Percentiles rank a stretch among this genome's conserved stretches.
phyloP scores from a whole-genome alignment of 2,329 filamentous ascomycete genomes.

The Cercospora sojina region DNA sequence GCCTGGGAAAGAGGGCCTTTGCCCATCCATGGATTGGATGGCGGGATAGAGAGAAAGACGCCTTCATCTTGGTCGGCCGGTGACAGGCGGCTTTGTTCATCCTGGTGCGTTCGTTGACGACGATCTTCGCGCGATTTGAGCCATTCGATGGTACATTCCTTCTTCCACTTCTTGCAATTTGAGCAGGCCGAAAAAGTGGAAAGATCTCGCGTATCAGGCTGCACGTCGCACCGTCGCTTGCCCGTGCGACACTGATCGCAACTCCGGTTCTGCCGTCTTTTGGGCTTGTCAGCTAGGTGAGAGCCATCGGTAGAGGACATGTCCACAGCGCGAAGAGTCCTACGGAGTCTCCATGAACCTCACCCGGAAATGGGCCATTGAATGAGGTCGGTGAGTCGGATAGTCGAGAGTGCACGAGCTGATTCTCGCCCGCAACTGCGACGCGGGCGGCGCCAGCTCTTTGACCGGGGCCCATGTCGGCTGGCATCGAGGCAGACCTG shows the following conservation, averaged over 20 bases:
- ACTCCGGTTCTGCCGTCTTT: constrained; percentile 19
- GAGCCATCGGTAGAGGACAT: constrained; percentile 15
- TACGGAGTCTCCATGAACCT: background rate
- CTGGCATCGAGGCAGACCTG: background rate
- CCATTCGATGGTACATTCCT: constrained; percentile 20
- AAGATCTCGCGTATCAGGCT: constrained; percentile 4
- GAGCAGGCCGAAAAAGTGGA: constrained; percentile 14
- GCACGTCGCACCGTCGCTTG: constrained; percentile 19
- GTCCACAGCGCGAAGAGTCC: background rate
- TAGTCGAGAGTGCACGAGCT: background rate
- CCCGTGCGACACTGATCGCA: constrained; percentile 21
- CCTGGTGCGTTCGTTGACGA: background rate
- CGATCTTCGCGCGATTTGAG: constrained; percentile 15
- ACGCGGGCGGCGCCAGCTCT: constrained; percentile 1
- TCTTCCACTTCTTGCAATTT: constrained; percentile 22
- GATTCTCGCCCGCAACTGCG: background rate
- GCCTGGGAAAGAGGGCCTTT: background rate
- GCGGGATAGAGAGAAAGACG: background rate
- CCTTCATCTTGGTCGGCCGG: constrained; percentile 5
- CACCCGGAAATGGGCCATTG: background rate
- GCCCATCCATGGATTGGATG: background rate
- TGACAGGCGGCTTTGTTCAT: background rate
- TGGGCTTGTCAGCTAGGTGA: constrained; percentile 10
- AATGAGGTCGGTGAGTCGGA: background rate
- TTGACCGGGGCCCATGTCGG: constrained; percentile 2